Evolutionary conservation across 441 rosid genomes (phyloP).

Genomic region (Adansonia gregorii): DNA sequence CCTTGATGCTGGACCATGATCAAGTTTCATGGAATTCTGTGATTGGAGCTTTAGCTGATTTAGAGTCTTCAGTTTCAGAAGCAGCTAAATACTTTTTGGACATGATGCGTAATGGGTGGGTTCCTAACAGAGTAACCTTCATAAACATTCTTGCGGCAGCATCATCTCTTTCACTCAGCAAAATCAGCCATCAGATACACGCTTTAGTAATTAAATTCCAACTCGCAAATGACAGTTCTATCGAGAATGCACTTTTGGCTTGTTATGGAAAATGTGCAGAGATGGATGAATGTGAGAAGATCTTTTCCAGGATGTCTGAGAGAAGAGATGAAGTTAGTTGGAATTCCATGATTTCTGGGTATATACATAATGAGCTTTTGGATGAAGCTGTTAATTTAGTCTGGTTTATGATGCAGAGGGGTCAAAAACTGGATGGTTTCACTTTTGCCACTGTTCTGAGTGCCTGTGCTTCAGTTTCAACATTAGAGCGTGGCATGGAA

Average conservation of each 20-base stretch:
- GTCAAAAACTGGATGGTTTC: constrained; percentile 71
- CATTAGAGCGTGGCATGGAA: constrained; percentile 91
- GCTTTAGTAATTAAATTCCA: constrained; percentile 58
- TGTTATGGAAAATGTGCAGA: constrained; percentile 81
- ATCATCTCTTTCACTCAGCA: constrained; percentile 54
- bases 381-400: constrained; percentile 80
- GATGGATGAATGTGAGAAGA: constrained; percentile 73
- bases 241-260: constrained; percentile 82
- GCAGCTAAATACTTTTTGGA: constrained; percentile 55
- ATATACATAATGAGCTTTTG: constrained; percentile 69
- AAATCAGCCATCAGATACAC: constrained; percentile 69
- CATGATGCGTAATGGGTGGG: constrained; percentile 69
- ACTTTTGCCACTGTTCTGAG: constrained; percentile 92
- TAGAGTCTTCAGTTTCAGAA: constrained; percentile 50
- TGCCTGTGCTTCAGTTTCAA: constrained; percentile 90
- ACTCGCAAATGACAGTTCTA: constrained; percentile 49
- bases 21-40: constrained; percentile 90
- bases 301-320: constrained; percentile 74
- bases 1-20: constrained; percentile 67
- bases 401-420: constrained; percentile 72
- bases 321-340: constrained; percentile 81
- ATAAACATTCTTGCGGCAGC: constrained; percentile 65
- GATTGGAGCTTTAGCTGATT: constrained; percentile 72
- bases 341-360: constrained; percentile 93
- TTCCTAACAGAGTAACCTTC: constrained; percentile 67